Percentiles rank a stretch among this genome's conserved stretches.
Evolutionary conservation across 306 rosid genomes (phyloP).

Genomic region (Astragalus membranaceus): DNA sequence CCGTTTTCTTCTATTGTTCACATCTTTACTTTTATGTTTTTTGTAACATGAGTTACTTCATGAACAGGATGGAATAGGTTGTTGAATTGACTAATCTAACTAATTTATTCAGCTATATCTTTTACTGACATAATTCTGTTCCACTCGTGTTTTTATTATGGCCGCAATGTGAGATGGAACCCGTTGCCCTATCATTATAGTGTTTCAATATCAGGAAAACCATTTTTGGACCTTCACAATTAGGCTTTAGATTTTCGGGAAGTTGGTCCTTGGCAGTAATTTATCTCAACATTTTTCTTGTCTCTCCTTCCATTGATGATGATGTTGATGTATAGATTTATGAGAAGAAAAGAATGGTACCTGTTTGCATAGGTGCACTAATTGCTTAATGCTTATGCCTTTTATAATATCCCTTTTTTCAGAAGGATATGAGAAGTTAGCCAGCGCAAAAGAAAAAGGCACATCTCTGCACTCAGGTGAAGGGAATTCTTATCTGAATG

Average conservation of each 20-base stretch:
- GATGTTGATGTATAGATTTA: background rate
- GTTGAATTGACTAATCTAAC: background rate
- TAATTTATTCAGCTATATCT: background rate
- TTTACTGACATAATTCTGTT: conserved; percentile 5
- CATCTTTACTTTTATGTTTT: background rate
- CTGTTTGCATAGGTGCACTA: background rate
- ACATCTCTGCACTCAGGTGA: conserved; percentile 32
- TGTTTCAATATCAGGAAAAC: background rate
- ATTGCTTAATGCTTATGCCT: background rate
- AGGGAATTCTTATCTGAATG: conserved; percentile 28
- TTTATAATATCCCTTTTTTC: conserved; percentile 28
- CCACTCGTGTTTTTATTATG: background rate
- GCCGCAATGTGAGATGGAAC: background rate
- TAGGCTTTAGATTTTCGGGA: conserved; percentile 4
- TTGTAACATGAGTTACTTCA: background rate
- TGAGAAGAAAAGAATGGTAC: background rate
- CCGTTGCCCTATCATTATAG: background rate
- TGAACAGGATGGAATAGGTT: background rate
- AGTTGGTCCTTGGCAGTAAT: background rate
- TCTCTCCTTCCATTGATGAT: background rate
- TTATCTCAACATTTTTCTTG: background rate
- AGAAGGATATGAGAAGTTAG: conserved; percentile 81
- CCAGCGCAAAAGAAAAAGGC: conserved; percentile 47
- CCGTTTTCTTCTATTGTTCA: background rate
- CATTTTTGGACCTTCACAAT: background rate